Conservation (phyloP, 2,329 filamentous ascomycete genomes). For the Colletotrichum musae region DNA sequence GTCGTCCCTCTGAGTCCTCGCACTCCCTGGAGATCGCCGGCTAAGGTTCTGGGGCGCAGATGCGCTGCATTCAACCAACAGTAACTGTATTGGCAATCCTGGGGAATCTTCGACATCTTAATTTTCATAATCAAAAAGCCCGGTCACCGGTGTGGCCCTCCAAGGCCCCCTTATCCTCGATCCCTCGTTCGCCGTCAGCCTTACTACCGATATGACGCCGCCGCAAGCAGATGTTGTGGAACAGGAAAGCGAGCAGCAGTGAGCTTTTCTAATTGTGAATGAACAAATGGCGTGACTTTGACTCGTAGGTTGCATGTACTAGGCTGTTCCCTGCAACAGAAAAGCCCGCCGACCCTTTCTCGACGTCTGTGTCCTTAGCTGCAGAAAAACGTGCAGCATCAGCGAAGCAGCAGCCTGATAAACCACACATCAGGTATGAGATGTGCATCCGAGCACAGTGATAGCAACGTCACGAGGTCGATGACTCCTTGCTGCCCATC, state of each 20-base stretch:
- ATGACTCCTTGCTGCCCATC: conserved; percentile 9
- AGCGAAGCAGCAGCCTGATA: conserved; percentile 13
- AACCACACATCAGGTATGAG: conserved; percentile 17
- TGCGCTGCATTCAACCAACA: not conserved
- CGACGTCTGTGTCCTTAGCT: conserved; percentile 17
- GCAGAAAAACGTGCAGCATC: conserved; percentile 27
- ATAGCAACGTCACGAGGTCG: conserved; percentile 19
- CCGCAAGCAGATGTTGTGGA: conserved; percentile 6
- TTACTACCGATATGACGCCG: not conserved
- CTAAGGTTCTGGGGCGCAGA: conserved; percentile 34
- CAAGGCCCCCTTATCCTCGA: not conserved
- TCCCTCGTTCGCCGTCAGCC: too few species aligned
- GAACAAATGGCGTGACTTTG: conserved; percentile 32
- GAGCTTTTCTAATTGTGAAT: not conserved
- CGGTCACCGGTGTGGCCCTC: not conserved
- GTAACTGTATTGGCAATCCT: not conserved
- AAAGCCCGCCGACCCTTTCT: conserved; percentile 15
- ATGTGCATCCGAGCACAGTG: conserved; percentile 25
- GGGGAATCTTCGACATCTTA: not conserved
- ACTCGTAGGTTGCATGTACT: conserved; percentile 25
- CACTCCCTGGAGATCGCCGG: conserved; percentile 19
- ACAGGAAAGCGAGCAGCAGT: not conserved
- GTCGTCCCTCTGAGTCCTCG: too few species aligned
- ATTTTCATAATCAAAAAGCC: not conserved
- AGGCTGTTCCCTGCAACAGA: conserved; percentile 21